Evolutionary conservation across 208 protist genomes (phyloP).

Genomic region (Sergeia podlipaevii): DNA sequence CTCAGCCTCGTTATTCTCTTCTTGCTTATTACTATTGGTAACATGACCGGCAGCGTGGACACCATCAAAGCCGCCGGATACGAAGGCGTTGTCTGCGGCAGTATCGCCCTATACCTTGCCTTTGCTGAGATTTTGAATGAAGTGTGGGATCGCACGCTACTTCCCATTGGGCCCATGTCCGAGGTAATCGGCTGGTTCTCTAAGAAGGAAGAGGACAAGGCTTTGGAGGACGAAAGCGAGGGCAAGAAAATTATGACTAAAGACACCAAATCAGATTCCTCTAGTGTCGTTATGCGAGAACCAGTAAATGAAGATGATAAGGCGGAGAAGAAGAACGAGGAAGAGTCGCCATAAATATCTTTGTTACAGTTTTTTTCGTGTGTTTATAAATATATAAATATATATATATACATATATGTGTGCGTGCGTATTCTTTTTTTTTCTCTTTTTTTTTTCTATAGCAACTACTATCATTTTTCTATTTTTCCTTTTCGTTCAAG

Average conservation of each 20-base stretch:
- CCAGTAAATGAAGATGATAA: too few relatives aligned
- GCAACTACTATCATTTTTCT: background rate
- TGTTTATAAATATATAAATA: too few relatives aligned
- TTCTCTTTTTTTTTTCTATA: background rate
- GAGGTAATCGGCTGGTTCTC: conserved; percentile 15
- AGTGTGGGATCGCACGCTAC: conserved; percentile 25
- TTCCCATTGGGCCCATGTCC: conserved; percentile 30
- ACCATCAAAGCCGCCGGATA: conserved; percentile 28
- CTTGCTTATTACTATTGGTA: conserved; percentile 12
- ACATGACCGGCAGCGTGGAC: conserved; percentile 15
- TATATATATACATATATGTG: too few relatives aligned
- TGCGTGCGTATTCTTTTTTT: background rate
- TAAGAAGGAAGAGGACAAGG: conserved; percentile 2
- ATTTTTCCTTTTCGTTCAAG: background rate
- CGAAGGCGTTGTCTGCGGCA: conserved; percentile 14
- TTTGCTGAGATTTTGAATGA: conserved; percentile 44
- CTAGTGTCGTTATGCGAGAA: too few relatives aligned
- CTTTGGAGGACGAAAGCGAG: background rate
- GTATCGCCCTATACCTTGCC: conserved; percentile 43
- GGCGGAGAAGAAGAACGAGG: too few relatives aligned
- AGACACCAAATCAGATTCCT: too few relatives aligned
- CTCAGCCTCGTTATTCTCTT: conserved; percentile 24
- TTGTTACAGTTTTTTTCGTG: too few relatives aligned
- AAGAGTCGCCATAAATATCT: too few relatives aligned
- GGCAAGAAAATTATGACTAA: conserved; percentile 6